A percentile compares a stretch with the other conserved stretches of the same genome.
These are phyloP conservation scores for Phialophora macrospora DNA, from an alignment of 2,329 filamentous ascomycete species.

Conservation along the genomic window DNA sequence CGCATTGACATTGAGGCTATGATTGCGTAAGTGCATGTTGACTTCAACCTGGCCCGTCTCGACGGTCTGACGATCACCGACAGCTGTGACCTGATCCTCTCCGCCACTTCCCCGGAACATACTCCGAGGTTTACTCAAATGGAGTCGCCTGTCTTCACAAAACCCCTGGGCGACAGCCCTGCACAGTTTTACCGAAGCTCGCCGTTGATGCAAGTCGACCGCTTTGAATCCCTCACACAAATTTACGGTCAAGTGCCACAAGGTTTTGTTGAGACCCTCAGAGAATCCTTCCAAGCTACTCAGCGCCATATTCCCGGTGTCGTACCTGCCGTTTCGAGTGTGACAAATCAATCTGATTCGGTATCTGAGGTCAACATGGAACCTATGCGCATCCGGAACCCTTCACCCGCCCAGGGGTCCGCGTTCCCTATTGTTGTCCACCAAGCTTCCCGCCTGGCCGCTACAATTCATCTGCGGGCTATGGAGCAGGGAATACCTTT, in stretches of 20 bases:
- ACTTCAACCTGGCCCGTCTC: background rate
- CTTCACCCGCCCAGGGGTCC: background rate
- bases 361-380: background rate
- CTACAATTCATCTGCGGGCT: constrained; percentile 17
- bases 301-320: background rate
- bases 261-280: constrained; percentile 8
- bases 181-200: constrained; percentile 16
- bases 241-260: constrained; percentile 10
- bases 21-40: constrained; percentile 12
- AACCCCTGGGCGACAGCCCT: background rate
- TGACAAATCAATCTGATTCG: too few species aligned
- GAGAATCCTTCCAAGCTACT: constrained; percentile 12
- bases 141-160: background rate
- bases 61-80: background rate
- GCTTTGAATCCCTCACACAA: constrained; percentile 3
- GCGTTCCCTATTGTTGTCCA: constrained; percentile 7
- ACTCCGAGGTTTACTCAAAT: constrained; percentile 6
- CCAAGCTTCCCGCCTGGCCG: constrained; percentile 9
- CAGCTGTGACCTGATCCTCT: constrained; percentile 24
- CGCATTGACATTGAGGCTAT: constrained; percentile 3
- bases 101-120: background rate
- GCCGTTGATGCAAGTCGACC: constrained; percentile 12
- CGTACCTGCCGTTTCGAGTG: background rate
- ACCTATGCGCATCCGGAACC: background rate
- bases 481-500: constrained; percentile 15